A percentile compares a stretch with the other conserved stretches of the same genome.
Evolutionary conservation across 768 basidiomycete species (phyloP).

Genomic region (Leccinum pellstonianum): DNA sequence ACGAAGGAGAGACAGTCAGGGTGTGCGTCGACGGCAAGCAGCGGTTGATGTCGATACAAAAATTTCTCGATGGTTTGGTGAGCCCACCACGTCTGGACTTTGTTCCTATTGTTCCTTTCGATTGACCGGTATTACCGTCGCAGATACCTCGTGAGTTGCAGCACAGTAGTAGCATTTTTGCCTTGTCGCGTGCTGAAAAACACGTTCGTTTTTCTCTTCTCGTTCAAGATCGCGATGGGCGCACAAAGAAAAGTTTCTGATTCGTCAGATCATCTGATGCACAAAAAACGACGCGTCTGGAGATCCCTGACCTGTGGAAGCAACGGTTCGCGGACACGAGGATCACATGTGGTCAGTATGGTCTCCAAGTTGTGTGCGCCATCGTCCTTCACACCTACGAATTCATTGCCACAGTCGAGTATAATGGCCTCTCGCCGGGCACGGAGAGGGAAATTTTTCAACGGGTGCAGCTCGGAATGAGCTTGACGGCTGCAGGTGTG

Average conservation of each 20-base stretch:
- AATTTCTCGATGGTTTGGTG: constrained; percentile 48
- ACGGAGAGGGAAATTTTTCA: constrained; percentile 80
- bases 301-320: constrained; percentile 55
- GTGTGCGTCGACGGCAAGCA: constrained; percentile 57
- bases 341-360: constrained; percentile 64
- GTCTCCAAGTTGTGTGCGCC: neutral
- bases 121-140: constrained; percentile 9
- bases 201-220: no score
- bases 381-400: neutral
- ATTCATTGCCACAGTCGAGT: constrained; percentile 54
- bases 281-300: constrained; percentile 42
- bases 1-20: constrained; percentile 39
- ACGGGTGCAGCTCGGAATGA: constrained; percentile 78
- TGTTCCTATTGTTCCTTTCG: neutral
- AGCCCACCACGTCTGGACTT: constrained; percentile 8
- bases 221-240: constrained; percentile 9
- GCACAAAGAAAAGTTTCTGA: constrained; percentile 62
- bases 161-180: no score
- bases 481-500: constrained; percentile 68
- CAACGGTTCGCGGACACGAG: constrained; percentile 50
- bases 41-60: constrained; percentile 46
- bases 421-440: constrained; percentile 49
- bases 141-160: constrained; percentile 25
- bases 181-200: no score
- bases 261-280: constrained; percentile 53